Evolutionary conservation across 2,329 filamentous ascomycete species (phyloP), one percentile per base, ranked within the genome.

Genomic region (Fusarium brevicatenulatum): DNA sequence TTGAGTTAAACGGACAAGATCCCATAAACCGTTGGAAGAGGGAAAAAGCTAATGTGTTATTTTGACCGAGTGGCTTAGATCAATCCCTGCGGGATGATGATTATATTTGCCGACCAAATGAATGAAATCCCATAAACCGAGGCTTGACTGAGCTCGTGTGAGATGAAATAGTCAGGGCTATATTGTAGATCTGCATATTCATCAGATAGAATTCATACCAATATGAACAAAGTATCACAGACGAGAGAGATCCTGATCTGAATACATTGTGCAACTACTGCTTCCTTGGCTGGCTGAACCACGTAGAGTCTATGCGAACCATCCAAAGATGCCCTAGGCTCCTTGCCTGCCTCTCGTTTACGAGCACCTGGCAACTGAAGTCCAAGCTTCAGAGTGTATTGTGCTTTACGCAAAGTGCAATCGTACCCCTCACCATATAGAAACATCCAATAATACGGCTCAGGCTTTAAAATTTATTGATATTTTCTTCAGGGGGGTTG

Each of bases 401-500:
- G 28, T 28, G 28, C 28, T 28, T 28, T 28, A 28, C 28, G 28
- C 28, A 34, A 66, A 50, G 63, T 66, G 37, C 42, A 49, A 23
- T 34, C 15, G 39, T 28, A 54, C 47, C 40, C 70, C 65, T 66
- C 46, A 37, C 64, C 18, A 37, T 40, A 18, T 23, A 34, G 18
- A 36, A 36, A 36, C n/a, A 21, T 5, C 30, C 19, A 53, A 23
- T 23, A n/a, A 58, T 68, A 68, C 44, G 47, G 28, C 42, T 30
- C 49, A 39, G 47, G 36, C 39, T 50, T 30, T 37, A 18, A 7
- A 11, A 37, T 37, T 19, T 36, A 36, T 58, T 40, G 28, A 43
- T 36, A 49, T 59, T 63, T 56, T 46, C 40, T 16, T 58, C 64
- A 57, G 67, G 67, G 36, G 58, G 59, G 70, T 47, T 62, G 70